A percentile compares a stretch with the other conserved stretches of the same genome.
These are phyloP conservation scores for Coffea eugenioides DNA, from an alignment of 257 asterid species.

Conservation along the genomic window DNA sequence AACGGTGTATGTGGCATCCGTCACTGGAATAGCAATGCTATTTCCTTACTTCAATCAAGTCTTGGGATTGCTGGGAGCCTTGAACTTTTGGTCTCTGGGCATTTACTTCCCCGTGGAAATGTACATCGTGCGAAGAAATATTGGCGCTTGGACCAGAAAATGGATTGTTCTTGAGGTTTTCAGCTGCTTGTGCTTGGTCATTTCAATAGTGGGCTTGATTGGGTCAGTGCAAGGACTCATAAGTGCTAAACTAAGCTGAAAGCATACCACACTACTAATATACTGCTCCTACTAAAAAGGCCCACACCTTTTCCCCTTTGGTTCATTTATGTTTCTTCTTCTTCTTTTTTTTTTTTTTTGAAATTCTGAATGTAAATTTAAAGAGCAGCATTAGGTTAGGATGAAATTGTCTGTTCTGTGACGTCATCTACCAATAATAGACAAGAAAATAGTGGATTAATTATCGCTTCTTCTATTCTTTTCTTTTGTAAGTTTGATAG, in stretches of 20 bases:
- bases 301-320: no score
- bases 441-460: no score
- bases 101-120: conserved; percentile 69
- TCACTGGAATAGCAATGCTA: conserved; percentile 45
- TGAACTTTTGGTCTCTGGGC: conserved; percentile 64
- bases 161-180: conserved; percentile 57
- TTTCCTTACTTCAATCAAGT: conserved; percentile 74
- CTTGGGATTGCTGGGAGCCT: conserved; percentile 61
- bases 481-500: neutral
- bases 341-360: no score
- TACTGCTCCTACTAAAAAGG: no score
- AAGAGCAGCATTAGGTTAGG: no score
- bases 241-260: conserved; percentile 39
- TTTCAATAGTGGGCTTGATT: conserved; percentile 44
- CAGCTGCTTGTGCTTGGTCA: conserved; percentile 41
- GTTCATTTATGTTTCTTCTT: no score
- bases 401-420: no score
- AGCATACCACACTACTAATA: neutral
- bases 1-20: conserved; percentile 54
- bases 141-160: conserved; percentile 50
- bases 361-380: neutral
- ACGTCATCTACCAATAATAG: no score
- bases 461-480: neutral
- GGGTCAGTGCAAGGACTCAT: conserved; percentile 64
- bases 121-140: conserved; percentile 56